phyloP scores from a whole-genome alignment of 805 yeast species.

The Kuraishia floccosa region DNA sequence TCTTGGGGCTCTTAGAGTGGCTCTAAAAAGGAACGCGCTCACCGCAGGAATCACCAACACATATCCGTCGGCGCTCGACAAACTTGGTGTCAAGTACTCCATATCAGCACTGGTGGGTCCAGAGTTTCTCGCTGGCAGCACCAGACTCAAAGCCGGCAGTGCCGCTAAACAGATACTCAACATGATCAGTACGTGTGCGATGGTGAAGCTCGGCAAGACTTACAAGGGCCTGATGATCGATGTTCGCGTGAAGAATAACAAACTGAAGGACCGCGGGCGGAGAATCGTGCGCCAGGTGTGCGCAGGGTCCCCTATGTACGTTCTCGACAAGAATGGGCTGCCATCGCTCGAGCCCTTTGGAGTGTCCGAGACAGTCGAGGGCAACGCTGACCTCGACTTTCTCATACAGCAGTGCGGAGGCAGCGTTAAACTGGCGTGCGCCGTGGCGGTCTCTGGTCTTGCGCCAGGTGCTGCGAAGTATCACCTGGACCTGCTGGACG shows the following conservation, averaged over 20 bases:
- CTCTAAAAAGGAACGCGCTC: slow-evolving; percentile 8
- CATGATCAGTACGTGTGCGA: slow-evolving; percentile 10
- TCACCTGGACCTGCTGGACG: slow-evolving; percentile 5
- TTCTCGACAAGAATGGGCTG: background rate
- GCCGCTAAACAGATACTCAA: slow-evolving; percentile 14
- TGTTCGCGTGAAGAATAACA: slow-evolving; percentile 9
- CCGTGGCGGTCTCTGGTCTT: slow-evolving; percentile 9
- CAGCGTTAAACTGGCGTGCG: slow-evolving; percentile 9
- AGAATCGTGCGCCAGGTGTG: slow-evolving; percentile 8
- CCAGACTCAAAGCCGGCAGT: slow-evolving; percentile 14
- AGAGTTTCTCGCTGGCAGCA: slow-evolving; percentile 12
- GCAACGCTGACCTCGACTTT: slow-evolving; percentile 3
- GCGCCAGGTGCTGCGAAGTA: slow-evolving; percentile 4
- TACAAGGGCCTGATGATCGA: slow-evolving; percentile 14
- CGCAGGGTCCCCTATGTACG: slow-evolving; percentile 5
- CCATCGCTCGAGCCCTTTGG: background rate
- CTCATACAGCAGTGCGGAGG: slow-evolving; percentile 6
- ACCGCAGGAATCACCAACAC: slow-evolving; percentile 11
- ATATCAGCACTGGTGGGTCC: slow-evolving; percentile 11
- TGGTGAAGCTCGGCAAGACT: slow-evolving; percentile 12
- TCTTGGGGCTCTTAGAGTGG: slow-evolving; percentile 10
- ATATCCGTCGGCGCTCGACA: slow-evolving; percentile 6
- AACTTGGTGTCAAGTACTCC: slow-evolving; percentile 5
- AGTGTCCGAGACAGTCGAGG: no score
- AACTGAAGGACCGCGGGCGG: slow-evolving; percentile 9